phyloP scores from a whole-genome alignment of 2,329 filamentous ascomycete genomes.

The Monilinia polystroma region DNA sequence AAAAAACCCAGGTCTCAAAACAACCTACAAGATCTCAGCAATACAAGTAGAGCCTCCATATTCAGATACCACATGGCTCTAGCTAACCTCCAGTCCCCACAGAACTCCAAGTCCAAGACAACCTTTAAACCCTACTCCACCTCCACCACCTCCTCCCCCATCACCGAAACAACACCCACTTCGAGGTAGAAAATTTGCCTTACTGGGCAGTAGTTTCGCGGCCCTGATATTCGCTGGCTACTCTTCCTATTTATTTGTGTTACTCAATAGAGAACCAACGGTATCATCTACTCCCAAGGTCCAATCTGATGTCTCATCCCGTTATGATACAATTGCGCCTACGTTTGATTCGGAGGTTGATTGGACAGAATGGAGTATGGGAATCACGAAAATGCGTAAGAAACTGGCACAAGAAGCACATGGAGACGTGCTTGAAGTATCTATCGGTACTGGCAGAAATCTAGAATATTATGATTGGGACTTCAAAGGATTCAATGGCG shows the following conservation, averaged over 20 bases:
- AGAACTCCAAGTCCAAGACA: conserved; percentile 31
- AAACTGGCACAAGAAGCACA: conserved; percentile 49
- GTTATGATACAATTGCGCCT: conserved; percentile 45
- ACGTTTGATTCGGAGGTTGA: conserved; percentile 60
- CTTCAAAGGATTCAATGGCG: conserved; percentile 33
- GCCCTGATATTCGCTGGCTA: conserved; percentile 28
- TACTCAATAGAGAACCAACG: conserved; percentile 32
- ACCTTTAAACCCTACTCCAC: conserved; percentile 12
- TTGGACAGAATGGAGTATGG: conserved; percentile 56
- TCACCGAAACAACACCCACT: conserved; percentile 30
- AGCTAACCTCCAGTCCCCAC: neutral
- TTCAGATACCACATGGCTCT: neutral
- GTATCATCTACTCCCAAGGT: conserved; percentile 27
- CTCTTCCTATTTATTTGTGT: conserved; percentile 41
- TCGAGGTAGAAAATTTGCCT: conserved; percentile 32
- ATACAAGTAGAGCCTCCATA: conserved; percentile 16
- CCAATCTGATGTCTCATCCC: conserved; percentile 38
- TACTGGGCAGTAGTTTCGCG: conserved; percentile 29
- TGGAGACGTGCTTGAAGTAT: conserved; percentile 62
- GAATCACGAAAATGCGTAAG: conserved; percentile 52
- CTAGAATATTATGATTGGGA: conserved; percentile 59
- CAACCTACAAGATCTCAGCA: neutral
- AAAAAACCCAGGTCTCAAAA: neutral
- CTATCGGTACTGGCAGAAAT: conserved; percentile 63
- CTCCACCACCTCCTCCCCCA: conserved; percentile 10